Base-by-base conservation (phyloP, 225 moss, liverwort and hornwort species). In the Polytrichum commune region DNA sequence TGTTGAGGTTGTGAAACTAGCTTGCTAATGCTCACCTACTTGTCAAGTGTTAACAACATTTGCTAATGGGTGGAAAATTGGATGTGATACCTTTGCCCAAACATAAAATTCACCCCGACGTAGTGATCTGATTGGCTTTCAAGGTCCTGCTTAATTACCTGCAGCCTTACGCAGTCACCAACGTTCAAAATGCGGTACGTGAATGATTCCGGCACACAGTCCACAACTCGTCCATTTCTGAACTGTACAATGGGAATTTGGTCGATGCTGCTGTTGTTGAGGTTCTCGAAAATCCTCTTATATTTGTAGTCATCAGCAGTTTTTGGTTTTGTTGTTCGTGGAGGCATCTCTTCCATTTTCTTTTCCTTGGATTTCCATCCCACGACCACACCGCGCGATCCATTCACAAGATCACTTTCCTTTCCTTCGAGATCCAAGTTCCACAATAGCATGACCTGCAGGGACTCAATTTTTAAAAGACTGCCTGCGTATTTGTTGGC, bases 331-430 rank as follows among this genome's bases (percentile, higher is more conserved):
- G 32, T 26, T 54, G 32, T 61, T 29, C 53, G 22, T 16, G 73
- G 27, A 22, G 30, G 28, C 53, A 74, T 70, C 27, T 88, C 81
- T 63, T 26, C 29, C 26, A 90, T 67, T 61, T 69, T 67, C 68
- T 84, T 38, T 69, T 79, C 77, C 69, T 58, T 81, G 26, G 72
- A 0, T 60, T 81, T 90, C 95, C 92, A 95, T 58, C 89, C 92
- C 54, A 92, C 84, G 61, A 95, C 57, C 23, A 95, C 80, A 56
- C 92, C 95, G 62, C 95, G 92, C 35, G 95, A 95, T 24, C 95
- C 92, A 81, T 95, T 95, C 22, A 89, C 92, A 54, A 95, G 79
- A 54, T 81, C 81, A 29, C 69, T 66, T 38, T 66, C 62, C 4
- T 38, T 76, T 29, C 89, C 87, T 62, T 82, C 86, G 33, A 85